These are phyloP conservation scores for Pseudovirgaria hyperparasitica DNA, from an alignment of 2,329 filamentous ascomycete genomes.

Conservation along the genomic window DNA sequence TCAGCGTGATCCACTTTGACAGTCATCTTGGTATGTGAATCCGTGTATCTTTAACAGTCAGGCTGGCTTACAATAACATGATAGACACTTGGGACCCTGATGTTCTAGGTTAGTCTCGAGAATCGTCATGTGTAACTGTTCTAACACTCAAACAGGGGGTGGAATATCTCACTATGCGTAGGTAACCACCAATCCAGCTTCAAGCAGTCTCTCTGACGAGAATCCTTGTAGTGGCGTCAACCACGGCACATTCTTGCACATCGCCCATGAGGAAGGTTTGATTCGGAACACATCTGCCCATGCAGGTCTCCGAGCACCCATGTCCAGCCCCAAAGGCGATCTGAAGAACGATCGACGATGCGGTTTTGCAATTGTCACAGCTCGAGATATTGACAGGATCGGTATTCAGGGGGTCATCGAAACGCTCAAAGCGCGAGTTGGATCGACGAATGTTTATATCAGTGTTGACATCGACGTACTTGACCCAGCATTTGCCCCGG, in stretches of 20 bases:
- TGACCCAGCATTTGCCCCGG: constrained; percentile 43
- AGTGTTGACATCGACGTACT: constrained; percentile 45
- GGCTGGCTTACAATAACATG: constrained; percentile 2
- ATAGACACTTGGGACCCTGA: constrained; percentile 44
- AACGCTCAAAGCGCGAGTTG: constrained; percentile 37
- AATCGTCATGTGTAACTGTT: neutral
- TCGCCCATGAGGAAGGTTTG: constrained; percentile 49
- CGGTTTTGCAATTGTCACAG: constrained; percentile 45
- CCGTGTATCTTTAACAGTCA: neutral
- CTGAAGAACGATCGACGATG: constrained; percentile 44
- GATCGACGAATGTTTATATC: constrained; percentile 41
- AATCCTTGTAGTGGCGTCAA: constrained; percentile 35
- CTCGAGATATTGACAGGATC: constrained; percentile 40
- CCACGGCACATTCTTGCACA: constrained; percentile 50
- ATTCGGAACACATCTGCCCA: constrained; percentile 47
- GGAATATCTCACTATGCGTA: constrained; percentile 48
- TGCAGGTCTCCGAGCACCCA: constrained; percentile 46
- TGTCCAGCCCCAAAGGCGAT: constrained; percentile 37
- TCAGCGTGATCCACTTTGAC: constrained; percentile 47
- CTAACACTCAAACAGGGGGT: constrained; percentile 28
- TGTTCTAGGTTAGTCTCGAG: constrained; percentile 31
- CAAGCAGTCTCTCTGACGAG: constrained; percentile 1
- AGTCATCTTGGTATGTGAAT: constrained; percentile 31
- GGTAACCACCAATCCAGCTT: constrained; percentile 11
- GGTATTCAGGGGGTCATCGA: constrained; percentile 36